Conservation (phyloP, 805 yeast species). For the Candida hungchunana region DNA sequence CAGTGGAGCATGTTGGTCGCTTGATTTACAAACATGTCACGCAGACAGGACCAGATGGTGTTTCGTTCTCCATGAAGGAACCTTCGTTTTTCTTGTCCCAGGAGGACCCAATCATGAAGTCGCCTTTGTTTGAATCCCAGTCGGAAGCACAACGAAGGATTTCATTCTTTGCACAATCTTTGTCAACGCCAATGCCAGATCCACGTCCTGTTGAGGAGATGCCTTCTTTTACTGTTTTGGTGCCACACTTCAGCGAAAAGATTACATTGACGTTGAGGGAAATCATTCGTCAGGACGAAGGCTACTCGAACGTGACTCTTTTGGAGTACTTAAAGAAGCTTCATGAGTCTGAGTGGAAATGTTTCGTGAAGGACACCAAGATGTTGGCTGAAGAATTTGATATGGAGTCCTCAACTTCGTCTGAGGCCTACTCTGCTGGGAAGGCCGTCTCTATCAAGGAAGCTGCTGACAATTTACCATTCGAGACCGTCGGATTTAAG, state of each 20-base stretch:
- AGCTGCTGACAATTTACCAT: conserved; percentile 49
- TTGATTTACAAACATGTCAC: conserved; percentile 88
- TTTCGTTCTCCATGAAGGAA: conserved; percentile 47
- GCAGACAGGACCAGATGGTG: conserved; percentile 30
- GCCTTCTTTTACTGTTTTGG: conserved; percentile 79
- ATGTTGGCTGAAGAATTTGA: conserved; percentile 48
- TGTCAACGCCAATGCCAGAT: conserved; percentile 81
- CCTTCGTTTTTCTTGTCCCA: conserved; percentile 79
- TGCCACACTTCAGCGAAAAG: conserved; percentile 86
- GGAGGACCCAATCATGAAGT: conserved; percentile 66
- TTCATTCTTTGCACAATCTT: conserved; percentile 85
- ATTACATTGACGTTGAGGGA: conserved; percentile 73
- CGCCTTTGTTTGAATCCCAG: conserved; percentile 52
- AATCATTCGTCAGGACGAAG: conserved; percentile 67
- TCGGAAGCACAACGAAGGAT: conserved; percentile 81
- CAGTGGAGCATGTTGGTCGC: conserved; percentile 97
- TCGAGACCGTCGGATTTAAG: conserved; percentile 61
- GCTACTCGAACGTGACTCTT: conserved; percentile 55
- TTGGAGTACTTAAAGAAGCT: conserved; percentile 66
- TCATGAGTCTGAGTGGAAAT: conserved; percentile 65
- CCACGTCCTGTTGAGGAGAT: conserved; percentile 60
- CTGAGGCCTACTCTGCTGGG: conserved; percentile 16
- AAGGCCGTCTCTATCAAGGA: conserved; percentile 13
- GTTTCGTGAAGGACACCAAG: conserved; percentile 64
- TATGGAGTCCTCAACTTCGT: conserved; percentile 9